Evolutionary conservation across 345 rosid genomes (phyloP).

Genomic region (Linum usitatissimum): DNA sequence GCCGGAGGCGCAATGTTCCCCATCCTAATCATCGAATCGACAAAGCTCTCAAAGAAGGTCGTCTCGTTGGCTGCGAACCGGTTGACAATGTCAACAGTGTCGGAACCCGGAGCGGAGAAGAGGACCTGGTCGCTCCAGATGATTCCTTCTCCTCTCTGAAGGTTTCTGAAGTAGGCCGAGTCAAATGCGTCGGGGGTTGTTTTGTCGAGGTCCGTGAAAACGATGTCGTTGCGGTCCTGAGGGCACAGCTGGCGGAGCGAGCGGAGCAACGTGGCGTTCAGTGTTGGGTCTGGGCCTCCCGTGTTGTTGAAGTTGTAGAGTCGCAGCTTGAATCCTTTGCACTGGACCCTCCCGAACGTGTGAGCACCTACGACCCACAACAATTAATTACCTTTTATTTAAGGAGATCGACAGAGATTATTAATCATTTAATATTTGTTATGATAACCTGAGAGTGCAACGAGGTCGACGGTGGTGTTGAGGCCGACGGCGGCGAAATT

Average conservation of each 20-base stretch:
- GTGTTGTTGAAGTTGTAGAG: conserved; percentile 6
- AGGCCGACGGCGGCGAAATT: conserved; percentile 15
- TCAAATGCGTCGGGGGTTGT: conserved; percentile 8
- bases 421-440: too few relatives aligned
- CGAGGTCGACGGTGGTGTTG: conserved; percentile 18
- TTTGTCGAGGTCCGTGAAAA: neutral
- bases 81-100: conserved; percentile 22
- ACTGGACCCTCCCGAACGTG: conserved; percentile 16
- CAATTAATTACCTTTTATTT: too few relatives aligned
- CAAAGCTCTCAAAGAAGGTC: conserved; percentile 28
- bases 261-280: conserved; percentile 8
- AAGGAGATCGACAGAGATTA: neutral
- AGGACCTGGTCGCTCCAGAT: conserved; percentile 22
- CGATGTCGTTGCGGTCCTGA: neutral
- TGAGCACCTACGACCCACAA: conserved; percentile 11
- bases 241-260: conserved; percentile 11
- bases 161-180: conserved; percentile 9
- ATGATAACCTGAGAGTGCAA: conserved; percentile 20
- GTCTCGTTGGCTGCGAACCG: conserved; percentile 22
- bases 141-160: conserved; percentile 3
- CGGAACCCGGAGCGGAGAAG: conserved; percentile 22
- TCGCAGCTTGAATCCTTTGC: neutral
- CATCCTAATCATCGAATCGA: conserved; percentile 32
- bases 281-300: conserved; percentile 5
- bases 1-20: conserved; percentile 32